phyloP scores from a whole-genome alignment of 257 asterid species.

The Oldenlandia corymbosa region DNA sequence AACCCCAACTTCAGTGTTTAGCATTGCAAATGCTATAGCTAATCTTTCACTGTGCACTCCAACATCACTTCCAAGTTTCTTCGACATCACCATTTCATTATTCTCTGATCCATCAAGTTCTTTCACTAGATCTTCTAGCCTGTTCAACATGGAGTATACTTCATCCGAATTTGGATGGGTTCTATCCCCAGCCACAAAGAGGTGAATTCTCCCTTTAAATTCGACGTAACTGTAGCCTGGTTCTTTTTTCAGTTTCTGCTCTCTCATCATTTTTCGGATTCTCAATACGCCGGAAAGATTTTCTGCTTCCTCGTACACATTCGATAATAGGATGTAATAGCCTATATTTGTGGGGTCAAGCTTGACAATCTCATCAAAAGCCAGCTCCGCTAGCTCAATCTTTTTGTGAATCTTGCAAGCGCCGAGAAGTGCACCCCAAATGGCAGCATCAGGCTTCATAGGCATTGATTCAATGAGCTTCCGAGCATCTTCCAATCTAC shows the following conservation, averaged over 20 bases:
- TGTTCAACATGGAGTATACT: slow-evolving; percentile 43
- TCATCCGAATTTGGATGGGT: slow-evolving; percentile 50
- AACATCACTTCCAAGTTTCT: slow-evolving; percentile 18
- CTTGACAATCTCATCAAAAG: slow-evolving; percentile 60
- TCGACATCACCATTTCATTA: slow-evolving; percentile 13
- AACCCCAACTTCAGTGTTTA: slow-evolving; percentile 29
- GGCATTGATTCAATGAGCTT: slow-evolving; percentile 58
- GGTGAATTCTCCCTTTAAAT: slow-evolving; percentile 47
- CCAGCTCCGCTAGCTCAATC: slow-evolving; percentile 62
- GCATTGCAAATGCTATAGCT: slow-evolving; percentile 77
- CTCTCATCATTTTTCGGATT: slow-evolving; percentile 67
- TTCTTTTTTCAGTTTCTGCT: slow-evolving; percentile 63
- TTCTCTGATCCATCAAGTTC: slow-evolving; percentile 10
- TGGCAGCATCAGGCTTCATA: slow-evolving; percentile 73
- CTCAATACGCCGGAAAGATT: slow-evolving; percentile 53
- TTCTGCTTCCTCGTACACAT: slow-evolving; percentile 49
- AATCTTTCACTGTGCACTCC: slow-evolving; percentile 73
- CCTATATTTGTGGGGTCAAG: slow-evolving; percentile 80
- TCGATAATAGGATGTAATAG: slow-evolving; percentile 69
- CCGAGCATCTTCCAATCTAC: slow-evolving; percentile 56
- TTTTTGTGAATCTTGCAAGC: slow-evolving; percentile 89
- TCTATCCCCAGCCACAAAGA: slow-evolving; percentile 71
- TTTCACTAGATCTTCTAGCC: slow-evolving; percentile 38
- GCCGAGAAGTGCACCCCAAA: slow-evolving; percentile 95
- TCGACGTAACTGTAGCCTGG: slow-evolving; percentile 85